A percentile compares a stretch with the other conserved stretches of the same genome.
Evolutionary conservation across 2,329 filamentous ascomycete genomes (phyloP).

Genomic region (Iodosphaeria phyllophila): DNA sequence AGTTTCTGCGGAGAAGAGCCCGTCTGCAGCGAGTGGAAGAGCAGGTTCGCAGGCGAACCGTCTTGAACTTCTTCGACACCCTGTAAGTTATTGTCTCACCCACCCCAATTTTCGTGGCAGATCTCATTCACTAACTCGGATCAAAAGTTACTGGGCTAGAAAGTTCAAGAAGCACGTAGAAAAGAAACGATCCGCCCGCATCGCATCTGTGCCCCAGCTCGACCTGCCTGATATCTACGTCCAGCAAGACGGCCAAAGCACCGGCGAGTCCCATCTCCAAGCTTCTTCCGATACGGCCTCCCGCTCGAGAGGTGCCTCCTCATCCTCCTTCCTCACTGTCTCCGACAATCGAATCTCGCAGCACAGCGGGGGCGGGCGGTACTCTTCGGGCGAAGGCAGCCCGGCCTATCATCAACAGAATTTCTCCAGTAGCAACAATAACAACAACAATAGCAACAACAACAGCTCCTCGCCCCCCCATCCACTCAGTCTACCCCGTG

Average conservation of each 20-base stretch:
- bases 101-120: background rate
- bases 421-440: too few species aligned
- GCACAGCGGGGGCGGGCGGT: too few species aligned
- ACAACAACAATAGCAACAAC: too few species aligned
- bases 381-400: conserved; percentile 22
- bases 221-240: conserved; percentile 81
- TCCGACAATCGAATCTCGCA: conserved; percentile 16
- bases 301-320: conserved; percentile 4
- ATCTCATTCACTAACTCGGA: conserved; percentile 6
- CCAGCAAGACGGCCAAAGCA: conserved; percentile 38
- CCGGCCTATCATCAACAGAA: conserved; percentile 24
- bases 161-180: conserved; percentile 62
- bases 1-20: conserved; percentile 79
- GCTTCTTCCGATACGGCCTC: conserved; percentile 11
- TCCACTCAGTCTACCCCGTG: conserved; percentile 33
- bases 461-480: conserved; percentile 24
- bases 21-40: conserved; percentile 88
- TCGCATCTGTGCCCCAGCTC: conserved; percentile 62
- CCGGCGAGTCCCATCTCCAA: conserved; percentile 12
- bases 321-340: conserved; percentile 17
- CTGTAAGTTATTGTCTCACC: conserved; percentile 34
- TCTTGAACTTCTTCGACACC: conserved; percentile 91
- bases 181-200: conserved; percentile 52
- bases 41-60: conserved; percentile 74
- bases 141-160: conserved; percentile 55